A percentile compares a stretch with the other conserved stretches of the same genome.
These are phyloP conservation scores for Backusella liffmaniae DNA, from an alignment of 192 early-diverging fungal genomes.

Conservation along the genomic window DNA sequence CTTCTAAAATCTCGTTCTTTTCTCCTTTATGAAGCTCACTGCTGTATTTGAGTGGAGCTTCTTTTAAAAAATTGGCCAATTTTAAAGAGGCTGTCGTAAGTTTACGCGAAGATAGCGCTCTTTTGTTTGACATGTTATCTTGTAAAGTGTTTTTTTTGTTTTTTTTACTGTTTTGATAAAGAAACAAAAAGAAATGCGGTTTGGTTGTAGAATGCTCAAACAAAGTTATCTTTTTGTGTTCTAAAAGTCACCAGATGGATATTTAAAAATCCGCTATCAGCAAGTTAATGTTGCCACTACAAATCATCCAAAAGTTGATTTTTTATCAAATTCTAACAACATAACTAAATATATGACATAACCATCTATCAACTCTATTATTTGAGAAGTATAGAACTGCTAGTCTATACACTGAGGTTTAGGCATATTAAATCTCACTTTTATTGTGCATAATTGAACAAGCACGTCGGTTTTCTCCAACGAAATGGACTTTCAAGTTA, in stretches of 20 bases:
- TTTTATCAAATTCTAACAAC: too few relatives aligned
- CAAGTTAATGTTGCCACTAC: too few relatives aligned
- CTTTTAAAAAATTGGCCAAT: constrained; percentile 20
- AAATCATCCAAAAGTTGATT: too few relatives aligned
- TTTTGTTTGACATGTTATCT: not conserved
- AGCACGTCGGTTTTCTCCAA: too few relatives aligned
- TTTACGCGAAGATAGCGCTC: not conserved
- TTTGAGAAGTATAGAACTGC: too few relatives aligned
- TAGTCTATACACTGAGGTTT: too few relatives aligned
- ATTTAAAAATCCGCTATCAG: not conserved
- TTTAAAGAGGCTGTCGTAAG: not conserved
- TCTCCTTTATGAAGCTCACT: constrained; percentile 1
- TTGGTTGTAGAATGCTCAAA: not conserved
- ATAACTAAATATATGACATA: too few relatives aligned
- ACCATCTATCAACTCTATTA: too few relatives aligned
- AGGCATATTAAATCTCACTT: too few relatives aligned
- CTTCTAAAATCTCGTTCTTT: constrained; percentile 18
- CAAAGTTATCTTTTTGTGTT: not conserved
- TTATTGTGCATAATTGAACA: too few relatives aligned
- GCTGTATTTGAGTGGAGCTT: constrained; percentile 24
- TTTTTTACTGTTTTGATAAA: not conserved
- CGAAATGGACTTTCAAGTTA: too few relatives aligned
- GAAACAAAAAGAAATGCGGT: not conserved
- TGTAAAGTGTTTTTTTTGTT: not conserved
- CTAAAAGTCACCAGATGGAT: not conserved